Evolutionary conservation across 2,329 filamentous ascomycete species (phyloP), one percentile per base, ranked within the genome.

Genomic region (Macrophomina tecta): DNA sequence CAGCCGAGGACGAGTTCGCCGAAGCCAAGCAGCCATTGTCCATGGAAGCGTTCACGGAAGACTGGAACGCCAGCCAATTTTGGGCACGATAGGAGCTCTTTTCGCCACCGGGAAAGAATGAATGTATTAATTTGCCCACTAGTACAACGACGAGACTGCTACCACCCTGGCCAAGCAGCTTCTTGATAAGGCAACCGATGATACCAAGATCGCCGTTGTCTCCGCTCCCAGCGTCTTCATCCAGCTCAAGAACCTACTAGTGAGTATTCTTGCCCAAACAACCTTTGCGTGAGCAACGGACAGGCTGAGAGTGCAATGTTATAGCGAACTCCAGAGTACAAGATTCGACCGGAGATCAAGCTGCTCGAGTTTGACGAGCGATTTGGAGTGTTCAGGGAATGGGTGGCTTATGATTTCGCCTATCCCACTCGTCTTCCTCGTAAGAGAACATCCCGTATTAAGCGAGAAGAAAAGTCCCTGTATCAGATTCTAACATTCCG

Each of bases 11-110:
- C 55, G 82, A 84, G 14, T 82, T 83, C 68, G 76, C 80, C 11
- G 75, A 77, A 23, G 16, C 9, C n/a, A n/a, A 46, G 12, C 40
- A 53, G 36, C 40, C 64, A 7, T 71, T 87, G 40, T 84, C 80
- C 48, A 94, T 94, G 86, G 87, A 91, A 36, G 82, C 85, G 1
- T 95, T 94, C 73, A 83, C 84, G 1, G 92, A 94, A 78, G 90
- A 94, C 77, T 95, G 92, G 92, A 92, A 94, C 74, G 86, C 90
- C 73, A 90, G 87, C 69, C 91, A 94, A 78, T 95, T 95, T 74
- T 95, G 92, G 91, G 89, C 91, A 82, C 46, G 83, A 34, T 34
- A 16, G 30, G 11, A 36, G 32, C 75, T 28, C 30, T 42, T 56
- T 28, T 65, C n/a, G n/a, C 30, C 45, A 28, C 45, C n/a, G 3